Evolutionary conservation across 2,329 filamentous ascomycete genomes (phyloP), one percentile per base, ranked within the genome.

Genomic region (Fusarium denticulatum): DNA sequence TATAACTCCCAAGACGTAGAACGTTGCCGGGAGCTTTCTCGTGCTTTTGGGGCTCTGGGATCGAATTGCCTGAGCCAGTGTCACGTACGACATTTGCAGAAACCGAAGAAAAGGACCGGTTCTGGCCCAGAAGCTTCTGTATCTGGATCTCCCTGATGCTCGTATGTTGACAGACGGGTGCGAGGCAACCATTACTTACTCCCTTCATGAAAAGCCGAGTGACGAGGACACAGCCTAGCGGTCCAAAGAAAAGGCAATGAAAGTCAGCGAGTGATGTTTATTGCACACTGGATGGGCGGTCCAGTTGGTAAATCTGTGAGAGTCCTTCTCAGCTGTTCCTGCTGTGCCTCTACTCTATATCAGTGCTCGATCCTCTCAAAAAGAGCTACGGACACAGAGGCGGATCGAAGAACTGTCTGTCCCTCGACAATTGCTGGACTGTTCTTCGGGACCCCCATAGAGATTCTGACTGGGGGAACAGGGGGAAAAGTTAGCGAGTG

Each of bases 61-160:
- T 1, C 6, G 14, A 11, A 11, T 16, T 24, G 0, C 4, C 6
- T 8, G 1, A 24, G n/a, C 3, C 40, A 7, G 1, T 16, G 1
- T 11, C 0, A 24, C 0, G 3, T 16, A 24, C 15, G 1, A 2
- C 0, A 42, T 0, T 11, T 24, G 0, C n/a, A 24, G 14, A 24
- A 42, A 16, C 5, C 3, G 2, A 1, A 2, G 9, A 24, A 42
- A 14, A 16, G 4, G 9, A 11, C 40, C 11, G 3, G 9, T 42
- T 24, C 40, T 42, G 6, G 14, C 13, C 14, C 7, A 15, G 39
- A 42, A 15, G 8, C 39, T 6, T 24, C 39, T 2, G 8, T 3
- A 3, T 1, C n/a, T 24, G 9, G n/a, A 16, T 0, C 6, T 24
- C 14, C 9, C 0, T 11, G 10, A 24, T 42, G 0, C 14, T 16